These are phyloP conservation scores for Scalesia atractyloides DNA, from an alignment of 129 eudicot species.

Conservation along the genomic window DNA sequence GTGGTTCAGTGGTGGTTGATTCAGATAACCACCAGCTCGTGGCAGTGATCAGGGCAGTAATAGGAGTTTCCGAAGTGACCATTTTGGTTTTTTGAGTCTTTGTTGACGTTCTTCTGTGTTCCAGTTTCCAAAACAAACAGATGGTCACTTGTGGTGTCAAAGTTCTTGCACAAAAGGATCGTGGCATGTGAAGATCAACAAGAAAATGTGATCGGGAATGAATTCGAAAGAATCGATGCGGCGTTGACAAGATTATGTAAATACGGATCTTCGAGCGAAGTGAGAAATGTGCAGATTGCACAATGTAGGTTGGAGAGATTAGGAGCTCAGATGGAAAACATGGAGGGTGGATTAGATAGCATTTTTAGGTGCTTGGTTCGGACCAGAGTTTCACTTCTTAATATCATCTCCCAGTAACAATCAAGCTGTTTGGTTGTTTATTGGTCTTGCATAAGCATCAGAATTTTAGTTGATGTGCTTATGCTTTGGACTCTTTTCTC, in stretches of 20 bases:
- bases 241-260: conserved; percentile 28
- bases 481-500: too few relatives aligned
- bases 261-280: background rate
- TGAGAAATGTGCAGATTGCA: conserved; percentile 15
- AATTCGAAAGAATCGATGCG: conserved; percentile 16
- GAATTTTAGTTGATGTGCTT: too few relatives aligned
- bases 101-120: conserved; percentile 21
- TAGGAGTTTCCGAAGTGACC: conserved; percentile 37
- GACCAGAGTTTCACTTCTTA: conserved; percentile 36
- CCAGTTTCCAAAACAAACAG: conserved; percentile 32
- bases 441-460: too few relatives aligned
- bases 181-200: conserved; percentile 32
- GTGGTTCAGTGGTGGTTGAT: too few relatives aligned
- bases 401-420: conserved; percentile 27
- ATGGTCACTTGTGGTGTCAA: conserved; percentile 40
- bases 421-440: background rate
- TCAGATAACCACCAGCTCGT: conserved; percentile 21
- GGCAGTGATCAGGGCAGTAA: conserved; percentile 28
- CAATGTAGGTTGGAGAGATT: conserved; percentile 25
- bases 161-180: conserved; percentile 32
- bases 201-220: conserved; percentile 24
- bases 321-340: conserved; percentile 24
- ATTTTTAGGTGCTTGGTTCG: conserved; percentile 33
- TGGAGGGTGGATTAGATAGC: conserved; percentile 33
- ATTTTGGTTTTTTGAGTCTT: conserved; percentile 38